Percentiles rank a stretch among this genome's conserved stretches.
These are phyloP conservation scores for Pichia sp. DNA, from an alignment of 1,139 yeast genomes.

Conservation along the genomic window DNA sequence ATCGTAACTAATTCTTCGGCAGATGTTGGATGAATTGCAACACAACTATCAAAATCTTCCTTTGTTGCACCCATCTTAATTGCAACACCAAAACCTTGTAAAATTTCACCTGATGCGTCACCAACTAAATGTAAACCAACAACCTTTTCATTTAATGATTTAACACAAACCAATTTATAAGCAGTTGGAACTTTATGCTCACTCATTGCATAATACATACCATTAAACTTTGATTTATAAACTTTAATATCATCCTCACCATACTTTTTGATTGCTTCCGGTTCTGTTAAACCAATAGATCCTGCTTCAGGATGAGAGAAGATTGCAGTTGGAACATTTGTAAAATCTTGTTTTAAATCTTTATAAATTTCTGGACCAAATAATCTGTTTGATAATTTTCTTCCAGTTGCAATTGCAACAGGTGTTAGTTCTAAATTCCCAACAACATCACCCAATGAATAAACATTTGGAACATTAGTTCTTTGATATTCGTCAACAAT, in stretches of 20 bases:
- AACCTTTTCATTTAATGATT: slow-evolving; percentile 83
- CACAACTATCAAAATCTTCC: slow-evolving; percentile 88
- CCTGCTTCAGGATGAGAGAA: slow-evolving; percentile 98
- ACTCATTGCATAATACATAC: slow-evolving; percentile 90
- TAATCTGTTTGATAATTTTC: slow-evolving; percentile 83
- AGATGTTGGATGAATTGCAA: slow-evolving; percentile 96
- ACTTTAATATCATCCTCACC: slow-evolving; percentile 78
- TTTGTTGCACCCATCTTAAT: slow-evolving; percentile 97
- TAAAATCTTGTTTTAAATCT: slow-evolving; percentile 72
- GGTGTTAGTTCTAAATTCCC: slow-evolving; percentile 94
- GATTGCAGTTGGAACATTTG: slow-evolving; percentile 81
- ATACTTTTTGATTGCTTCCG: slow-evolving; percentile 66
- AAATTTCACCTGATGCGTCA: slow-evolving; percentile 80
- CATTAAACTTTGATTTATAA: slow-evolving; percentile 75
- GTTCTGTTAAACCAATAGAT: slow-evolving; percentile 78
- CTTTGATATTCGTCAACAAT: slow-evolving; percentile 83
- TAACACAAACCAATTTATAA: slow-evolving; percentile 66
- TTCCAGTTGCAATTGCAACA: slow-evolving; percentile 97
- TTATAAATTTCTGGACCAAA: slow-evolving; percentile 73
- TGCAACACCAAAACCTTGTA: slow-evolving; percentile 98
- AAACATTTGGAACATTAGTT: slow-evolving; percentile 65
- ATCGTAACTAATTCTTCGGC: slow-evolving; percentile 96
- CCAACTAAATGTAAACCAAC: slow-evolving; percentile 94
- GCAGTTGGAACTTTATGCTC: slow-evolving; percentile 82
- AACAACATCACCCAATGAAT: slow-evolving; percentile 87